phyloP scores from a whole-genome alignment of 2,329 filamentous ascomycete genomes.

The Penicillium sp. region DNA sequence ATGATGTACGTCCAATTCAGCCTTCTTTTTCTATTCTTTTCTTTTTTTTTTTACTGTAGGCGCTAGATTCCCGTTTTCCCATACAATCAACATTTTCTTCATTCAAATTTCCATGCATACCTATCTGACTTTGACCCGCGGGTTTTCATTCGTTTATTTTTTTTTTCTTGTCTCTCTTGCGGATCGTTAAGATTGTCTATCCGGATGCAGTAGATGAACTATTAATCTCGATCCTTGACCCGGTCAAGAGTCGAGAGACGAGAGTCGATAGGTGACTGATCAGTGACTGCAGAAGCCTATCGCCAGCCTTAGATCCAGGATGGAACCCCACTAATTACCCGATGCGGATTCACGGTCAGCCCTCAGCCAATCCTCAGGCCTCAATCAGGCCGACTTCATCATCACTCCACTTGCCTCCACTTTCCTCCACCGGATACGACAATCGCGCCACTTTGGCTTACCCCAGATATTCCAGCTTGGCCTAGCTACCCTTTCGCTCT shows the following conservation, averaged over 20 bases:
- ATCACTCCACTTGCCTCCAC: neutral
- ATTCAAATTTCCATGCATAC: no score
- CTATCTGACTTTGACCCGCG: no score
- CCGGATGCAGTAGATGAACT: no score
- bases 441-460: conserved; percentile 9
- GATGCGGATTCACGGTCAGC: neutral
- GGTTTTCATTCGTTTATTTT: no score
- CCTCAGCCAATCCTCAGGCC: neutral
- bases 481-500: neutral
- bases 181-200: no score
- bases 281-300: neutral
- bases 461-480: conserved; percentile 22
- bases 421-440: conserved; percentile 4
- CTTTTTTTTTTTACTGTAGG: neutral
- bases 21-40: conserved; percentile 6
- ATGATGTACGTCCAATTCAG: conserved; percentile 16
- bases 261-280: no score
- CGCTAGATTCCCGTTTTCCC: neutral
- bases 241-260: no score
- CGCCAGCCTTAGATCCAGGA: neutral
- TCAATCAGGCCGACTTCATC: neutral
- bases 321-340: neutral
- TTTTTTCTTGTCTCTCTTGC: no score
- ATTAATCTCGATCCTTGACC: no score
- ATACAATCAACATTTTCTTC: no score